phyloP scores from a whole-genome alignment of 2,329 filamentous ascomycete species.

The Colletotrichum echinochloae region DNA sequence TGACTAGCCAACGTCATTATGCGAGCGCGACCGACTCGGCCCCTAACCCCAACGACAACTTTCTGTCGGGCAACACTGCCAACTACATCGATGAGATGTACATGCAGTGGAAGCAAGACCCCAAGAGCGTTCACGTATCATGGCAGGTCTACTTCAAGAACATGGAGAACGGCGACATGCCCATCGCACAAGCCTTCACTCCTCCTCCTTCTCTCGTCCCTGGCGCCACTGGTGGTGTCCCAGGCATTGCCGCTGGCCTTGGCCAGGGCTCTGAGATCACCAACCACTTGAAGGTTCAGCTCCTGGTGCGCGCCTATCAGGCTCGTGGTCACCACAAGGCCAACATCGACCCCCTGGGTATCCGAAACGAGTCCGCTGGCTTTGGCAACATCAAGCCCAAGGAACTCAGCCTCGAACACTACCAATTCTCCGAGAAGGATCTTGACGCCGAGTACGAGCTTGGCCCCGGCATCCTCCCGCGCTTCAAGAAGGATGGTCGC shows the following conservation, averaged over 20 bases:
- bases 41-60: constrained; percentile 91
- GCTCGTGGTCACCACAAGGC: constrained; percentile 98
- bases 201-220: constrained; percentile 94
- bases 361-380: constrained; percentile 85
- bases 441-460: constrained; percentile 92
- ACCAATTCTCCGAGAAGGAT: constrained; percentile 94
- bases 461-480: constrained; percentile 93
- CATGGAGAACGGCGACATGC: constrained; percentile 98
- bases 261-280: constrained; percentile 82
- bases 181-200: constrained; percentile 95
- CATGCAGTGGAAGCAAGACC: constrained; percentile 94
- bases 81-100: constrained; percentile 99
- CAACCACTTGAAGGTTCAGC: constrained; percentile 98
- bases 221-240: constrained; percentile 81
- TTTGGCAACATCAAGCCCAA: constrained; percentile 90
- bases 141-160: constrained; percentile 99
- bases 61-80: constrained; percentile 95
- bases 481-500: constrained; percentile 88
- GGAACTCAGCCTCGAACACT: constrained; percentile 92
- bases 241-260: constrained; percentile 76
- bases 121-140: constrained; percentile 93
- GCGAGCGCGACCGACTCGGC: constrained; percentile 66
- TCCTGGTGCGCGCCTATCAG: constrained; percentile 97
- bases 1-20: constrained; percentile 64
- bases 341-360: constrained; percentile 94